Conservation (phyloP, 768 basidiomycete genomes). For the Trametes cinnabarina region DNA sequence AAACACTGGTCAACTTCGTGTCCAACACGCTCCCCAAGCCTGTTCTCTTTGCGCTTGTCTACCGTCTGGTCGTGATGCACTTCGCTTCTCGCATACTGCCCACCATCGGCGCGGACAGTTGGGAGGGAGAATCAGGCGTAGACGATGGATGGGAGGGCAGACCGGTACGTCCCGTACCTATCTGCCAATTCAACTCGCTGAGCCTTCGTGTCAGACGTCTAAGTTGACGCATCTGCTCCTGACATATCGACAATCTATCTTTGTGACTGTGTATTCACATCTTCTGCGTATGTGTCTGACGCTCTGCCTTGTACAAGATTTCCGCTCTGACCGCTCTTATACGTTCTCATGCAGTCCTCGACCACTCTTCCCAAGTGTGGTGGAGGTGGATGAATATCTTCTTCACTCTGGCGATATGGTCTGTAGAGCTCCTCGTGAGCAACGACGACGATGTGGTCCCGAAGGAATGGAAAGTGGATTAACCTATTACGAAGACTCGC, state of each 20-base stretch:
- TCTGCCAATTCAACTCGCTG: background rate
- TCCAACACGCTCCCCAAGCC: slow-evolving; percentile 85
- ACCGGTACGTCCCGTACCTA: slow-evolving; percentile 49
- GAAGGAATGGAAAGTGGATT: slow-evolving; percentile 81
- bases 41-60: slow-evolving; percentile 73
- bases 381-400: slow-evolving; percentile 92
- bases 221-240: slow-evolving; percentile 70
- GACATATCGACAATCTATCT: slow-evolving; percentile 81
- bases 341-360: slow-evolving; percentile 49
- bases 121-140: slow-evolving; percentile 65
- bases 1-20: slow-evolving; percentile 76
- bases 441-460: slow-evolving; percentile 58
- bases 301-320: background rate
- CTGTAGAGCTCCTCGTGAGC: slow-evolving; percentile 75
- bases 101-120: slow-evolving; percentile 78
- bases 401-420: slow-evolving; percentile 82
- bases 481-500: slow-evolving; percentile 10
- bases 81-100: slow-evolving; percentile 81
- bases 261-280: slow-evolving; percentile 86
- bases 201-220: slow-evolving; percentile 56
- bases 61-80: slow-evolving; percentile 78
- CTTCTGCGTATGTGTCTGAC: slow-evolving; percentile 59
- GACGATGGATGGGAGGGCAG: slow-evolving; percentile 70
- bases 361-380: slow-evolving; percentile 90
- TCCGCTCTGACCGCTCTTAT: background rate